Conservation (phyloP, 1,139 yeast genomes). For the Geotrichum phurueaensis region DNA sequence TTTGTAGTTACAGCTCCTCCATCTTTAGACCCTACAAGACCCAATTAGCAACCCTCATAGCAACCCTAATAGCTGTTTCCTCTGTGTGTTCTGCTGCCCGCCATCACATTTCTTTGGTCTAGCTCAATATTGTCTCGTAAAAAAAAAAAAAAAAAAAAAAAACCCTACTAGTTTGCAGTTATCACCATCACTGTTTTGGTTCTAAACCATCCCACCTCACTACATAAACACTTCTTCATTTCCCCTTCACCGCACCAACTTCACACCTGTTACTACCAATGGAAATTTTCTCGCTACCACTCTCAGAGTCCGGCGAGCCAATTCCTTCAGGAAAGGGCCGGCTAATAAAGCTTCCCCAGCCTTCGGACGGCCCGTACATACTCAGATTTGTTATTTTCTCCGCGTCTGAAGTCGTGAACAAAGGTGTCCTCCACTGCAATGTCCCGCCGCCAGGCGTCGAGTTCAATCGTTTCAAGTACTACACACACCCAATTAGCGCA, state of each 20-base stretch:
- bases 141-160: background rate
- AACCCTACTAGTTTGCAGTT: background rate
- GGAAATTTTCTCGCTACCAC: slow-evolving; percentile 26
- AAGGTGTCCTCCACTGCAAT: slow-evolving; percentile 69
- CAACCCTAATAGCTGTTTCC: background rate
- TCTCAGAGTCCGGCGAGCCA: slow-evolving; percentile 33
- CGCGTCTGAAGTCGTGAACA: slow-evolving; percentile 62
- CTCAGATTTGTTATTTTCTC: slow-evolving; percentile 66
- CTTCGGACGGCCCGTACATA: slow-evolving; percentile 41
- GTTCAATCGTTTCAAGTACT: slow-evolving; percentile 55
- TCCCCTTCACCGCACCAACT: background rate
- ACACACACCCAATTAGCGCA: slow-evolving; percentile 45
- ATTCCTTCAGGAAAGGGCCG: slow-evolving; percentile 42
- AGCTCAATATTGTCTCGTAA: background rate
- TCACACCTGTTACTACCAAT: background rate
- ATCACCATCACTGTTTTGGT: background rate
- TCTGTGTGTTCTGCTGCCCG: background rate
- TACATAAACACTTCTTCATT: background rate
- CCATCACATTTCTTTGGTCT: background rate
- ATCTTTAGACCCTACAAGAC: background rate
- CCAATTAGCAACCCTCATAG: background rate
- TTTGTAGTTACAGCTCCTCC: background rate
- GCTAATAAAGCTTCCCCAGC: slow-evolving; percentile 51
- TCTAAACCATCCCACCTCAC: background rate
- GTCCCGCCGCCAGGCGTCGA: slow-evolving; percentile 47